Evolutionary conservation across 257 asterid species (phyloP).

Genomic region (Plantago elongata): DNA sequence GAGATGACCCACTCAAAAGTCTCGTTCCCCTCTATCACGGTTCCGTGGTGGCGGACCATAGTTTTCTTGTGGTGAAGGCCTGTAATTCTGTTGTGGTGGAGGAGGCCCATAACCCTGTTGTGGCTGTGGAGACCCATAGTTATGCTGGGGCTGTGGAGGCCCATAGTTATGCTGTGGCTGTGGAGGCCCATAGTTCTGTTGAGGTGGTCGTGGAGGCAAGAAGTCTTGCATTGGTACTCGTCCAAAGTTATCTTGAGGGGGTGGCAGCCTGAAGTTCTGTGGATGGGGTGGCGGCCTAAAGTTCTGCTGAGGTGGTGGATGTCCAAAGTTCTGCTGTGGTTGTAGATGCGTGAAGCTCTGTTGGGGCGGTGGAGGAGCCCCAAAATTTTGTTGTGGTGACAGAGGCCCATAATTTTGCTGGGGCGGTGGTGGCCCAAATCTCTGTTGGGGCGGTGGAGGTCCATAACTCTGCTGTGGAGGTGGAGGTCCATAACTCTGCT

Average conservation of each 20-base stretch:
- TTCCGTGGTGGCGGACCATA: constrained; percentile 28
- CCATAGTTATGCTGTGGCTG: constrained; percentile 22
- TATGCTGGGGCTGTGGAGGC: constrained; percentile 23
- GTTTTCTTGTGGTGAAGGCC: constrained; percentile 25
- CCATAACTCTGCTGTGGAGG: constrained; percentile 28
- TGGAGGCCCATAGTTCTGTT: constrained; percentile 19
- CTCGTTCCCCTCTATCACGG: constrained; percentile 27
- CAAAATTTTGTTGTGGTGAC: constrained; percentile 23
- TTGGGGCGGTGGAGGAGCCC: constrained; percentile 25
- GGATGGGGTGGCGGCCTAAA: constrained; percentile 29
- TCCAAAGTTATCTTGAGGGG: constrained; percentile 17
- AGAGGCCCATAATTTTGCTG: constrained; percentile 22
- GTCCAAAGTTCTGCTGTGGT: neutral
- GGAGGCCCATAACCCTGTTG: constrained; percentile 35
- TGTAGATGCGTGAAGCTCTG: constrained; percentile 31
- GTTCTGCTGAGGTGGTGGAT: constrained; percentile 35
- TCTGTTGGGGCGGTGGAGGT: constrained; percentile 24
- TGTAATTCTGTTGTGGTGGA: constrained; percentile 1
- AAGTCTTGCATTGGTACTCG: constrained; percentile 19
- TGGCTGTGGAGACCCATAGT: constrained; percentile 22
- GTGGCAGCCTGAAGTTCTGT: constrained; percentile 21
- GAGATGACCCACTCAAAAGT: constrained; percentile 14
- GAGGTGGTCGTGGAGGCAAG: constrained; percentile 28
- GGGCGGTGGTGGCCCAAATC: constrained; percentile 10
- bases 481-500: constrained; percentile 26